Conservation (phyloP, 2,329 filamentous ascomycete genomes). For the Fusarium aywerte region DNA sequence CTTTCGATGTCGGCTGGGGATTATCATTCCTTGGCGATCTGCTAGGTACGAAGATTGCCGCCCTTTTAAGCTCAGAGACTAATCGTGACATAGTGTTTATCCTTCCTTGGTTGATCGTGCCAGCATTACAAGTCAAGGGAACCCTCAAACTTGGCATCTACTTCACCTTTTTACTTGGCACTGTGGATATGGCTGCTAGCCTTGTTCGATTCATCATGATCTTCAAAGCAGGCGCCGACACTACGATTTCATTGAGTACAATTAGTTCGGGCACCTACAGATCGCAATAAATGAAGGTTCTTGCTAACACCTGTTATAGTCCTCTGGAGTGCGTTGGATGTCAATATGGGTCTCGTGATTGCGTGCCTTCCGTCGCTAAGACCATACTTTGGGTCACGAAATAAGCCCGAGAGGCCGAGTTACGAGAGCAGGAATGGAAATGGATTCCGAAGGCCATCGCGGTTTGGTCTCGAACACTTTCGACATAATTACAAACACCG, state of each 20-base stretch:
- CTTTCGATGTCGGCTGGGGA: constrained; percentile 28
- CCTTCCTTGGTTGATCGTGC: constrained; percentile 32
- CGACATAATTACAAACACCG: background rate
- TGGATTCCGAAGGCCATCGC: background rate
- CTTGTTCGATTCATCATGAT: constrained; percentile 27
- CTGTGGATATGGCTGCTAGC: constrained; percentile 30
- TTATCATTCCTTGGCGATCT: constrained; percentile 27
- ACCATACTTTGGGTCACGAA: constrained; percentile 31
- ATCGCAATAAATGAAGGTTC: rapidly evolving
- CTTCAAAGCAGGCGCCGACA: constrained; percentile 18
- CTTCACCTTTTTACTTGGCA: constrained; percentile 32
- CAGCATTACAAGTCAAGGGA: constrained; percentile 8
- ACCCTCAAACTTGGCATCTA: constrained; percentile 27
- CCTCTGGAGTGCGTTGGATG: constrained; percentile 27
- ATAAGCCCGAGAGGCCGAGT: background rate
- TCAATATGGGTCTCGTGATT: constrained; percentile 34
- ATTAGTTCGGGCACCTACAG: constrained; percentile 1
- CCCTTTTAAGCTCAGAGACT: rapidly evolving
- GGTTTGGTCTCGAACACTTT: background rate
- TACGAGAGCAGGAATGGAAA: background rate
- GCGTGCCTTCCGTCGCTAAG: constrained; percentile 33
- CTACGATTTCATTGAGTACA: constrained; percentile 13
- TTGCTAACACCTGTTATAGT: background rate
- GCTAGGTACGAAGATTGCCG: background rate
- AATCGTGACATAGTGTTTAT: constrained; percentile 8